Evolutionary conservation across 306 rosid species (phyloP).

Genomic region (Inga leiocalycina): DNA sequence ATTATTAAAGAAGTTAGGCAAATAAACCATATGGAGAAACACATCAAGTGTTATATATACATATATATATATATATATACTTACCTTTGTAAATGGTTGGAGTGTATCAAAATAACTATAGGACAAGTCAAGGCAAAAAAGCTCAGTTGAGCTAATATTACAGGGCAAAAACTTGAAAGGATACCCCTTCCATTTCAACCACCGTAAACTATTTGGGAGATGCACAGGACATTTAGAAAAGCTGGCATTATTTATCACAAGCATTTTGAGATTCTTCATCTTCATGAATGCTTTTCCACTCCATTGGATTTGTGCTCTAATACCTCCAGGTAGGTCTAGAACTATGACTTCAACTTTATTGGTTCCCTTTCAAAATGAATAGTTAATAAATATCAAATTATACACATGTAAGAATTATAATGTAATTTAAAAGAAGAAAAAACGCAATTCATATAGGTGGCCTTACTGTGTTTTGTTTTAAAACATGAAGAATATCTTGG

Average conservation of each 20-base stretch:
- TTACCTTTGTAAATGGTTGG: not conserved
- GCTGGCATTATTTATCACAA: not conserved
- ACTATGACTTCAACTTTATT: not conserved
- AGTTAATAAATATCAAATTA: not conserved
- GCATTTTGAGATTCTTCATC: not conserved
- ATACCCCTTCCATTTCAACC: not conserved
- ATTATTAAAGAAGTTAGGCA: not conserved
- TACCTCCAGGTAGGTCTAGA: not conserved
- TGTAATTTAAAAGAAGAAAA: not conserved
- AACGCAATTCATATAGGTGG: not conserved
- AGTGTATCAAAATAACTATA: not conserved
- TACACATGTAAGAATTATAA: not conserved
- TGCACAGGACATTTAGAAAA: not conserved
- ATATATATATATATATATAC: not conserved
- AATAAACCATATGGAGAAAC: not conserved
- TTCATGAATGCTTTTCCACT: not conserved
- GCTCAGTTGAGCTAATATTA: not conserved
- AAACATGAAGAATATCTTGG: not conserved
- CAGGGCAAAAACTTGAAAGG: not conserved
- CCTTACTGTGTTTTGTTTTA: not conserved
- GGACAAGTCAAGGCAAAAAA: not conserved
- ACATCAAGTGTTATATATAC: not conserved
- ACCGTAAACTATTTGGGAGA: conserved; percentile 6
- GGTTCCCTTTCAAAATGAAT: not conserved
- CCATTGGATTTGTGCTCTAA: not conserved